Conservation (phyloP, 2,329 filamentous ascomycete species). For the Aspergillus intermedius region DNA sequence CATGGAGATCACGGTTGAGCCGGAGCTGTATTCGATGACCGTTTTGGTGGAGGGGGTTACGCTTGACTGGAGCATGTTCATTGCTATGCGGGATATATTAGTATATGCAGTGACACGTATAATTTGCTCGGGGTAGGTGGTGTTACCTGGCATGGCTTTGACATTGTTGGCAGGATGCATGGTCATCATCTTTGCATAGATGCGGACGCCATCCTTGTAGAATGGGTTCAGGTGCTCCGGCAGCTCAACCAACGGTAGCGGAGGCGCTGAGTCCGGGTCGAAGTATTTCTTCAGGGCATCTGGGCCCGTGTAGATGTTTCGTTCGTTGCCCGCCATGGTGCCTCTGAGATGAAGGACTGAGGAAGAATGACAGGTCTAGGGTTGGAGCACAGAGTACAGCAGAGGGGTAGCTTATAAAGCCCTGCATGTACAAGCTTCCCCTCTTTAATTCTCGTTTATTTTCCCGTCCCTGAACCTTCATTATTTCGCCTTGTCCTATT, state of each 20-base stretch:
- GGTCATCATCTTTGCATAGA: slow-evolving; percentile 62
- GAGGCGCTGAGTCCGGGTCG: slow-evolving; percentile 52
- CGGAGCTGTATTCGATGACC: slow-evolving; percentile 56
- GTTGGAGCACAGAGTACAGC: background rate
- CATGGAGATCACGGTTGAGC: slow-evolving; percentile 58
- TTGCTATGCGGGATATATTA: slow-evolving; percentile 26
- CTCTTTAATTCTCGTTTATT: too few relatives aligned
- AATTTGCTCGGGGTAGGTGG: background rate
- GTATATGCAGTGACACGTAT: background rate
- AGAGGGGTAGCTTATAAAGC: too few relatives aligned
- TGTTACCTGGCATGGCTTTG: slow-evolving; percentile 50
- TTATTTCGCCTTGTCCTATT: too few relatives aligned
- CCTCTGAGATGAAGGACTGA: background rate
- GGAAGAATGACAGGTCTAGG: background rate
- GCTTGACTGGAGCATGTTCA: slow-evolving; percentile 45
- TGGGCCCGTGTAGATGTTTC: slow-evolving; percentile 54
- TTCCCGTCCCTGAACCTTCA: too few relatives aligned
- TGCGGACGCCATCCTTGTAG: slow-evolving; percentile 51
- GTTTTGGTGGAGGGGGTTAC: slow-evolving; percentile 43
- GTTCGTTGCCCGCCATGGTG: slow-evolving; percentile 25
- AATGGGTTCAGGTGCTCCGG: slow-evolving; percentile 53
- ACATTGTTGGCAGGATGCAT: slow-evolving; percentile 60
- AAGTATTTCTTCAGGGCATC: slow-evolving; percentile 55
- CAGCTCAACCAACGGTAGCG: slow-evolving; percentile 56
- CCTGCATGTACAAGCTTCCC: too few relatives aligned